Base-by-base conservation (phyloP, 768 basidiomycete genomes). In the Lepiota venenata region DNA sequence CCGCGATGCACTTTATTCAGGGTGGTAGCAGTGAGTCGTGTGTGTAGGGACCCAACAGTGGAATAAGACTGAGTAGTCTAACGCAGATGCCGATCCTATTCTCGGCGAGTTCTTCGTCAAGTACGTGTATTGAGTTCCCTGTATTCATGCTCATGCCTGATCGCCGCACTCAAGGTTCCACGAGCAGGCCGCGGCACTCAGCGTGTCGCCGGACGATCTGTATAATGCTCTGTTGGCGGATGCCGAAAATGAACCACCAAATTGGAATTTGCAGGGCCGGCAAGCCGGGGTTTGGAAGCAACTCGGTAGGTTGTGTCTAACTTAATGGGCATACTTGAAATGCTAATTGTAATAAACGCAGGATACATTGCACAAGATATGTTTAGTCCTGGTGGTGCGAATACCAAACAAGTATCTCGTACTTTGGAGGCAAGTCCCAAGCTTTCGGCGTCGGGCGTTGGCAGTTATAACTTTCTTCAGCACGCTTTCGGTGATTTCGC, bases 31-130 rank as follows among this genome's bases (percentile, higher is more conserved):
- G 83, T 84, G 61, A 54, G 81, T 74, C 21, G 14, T 36, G 43
- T 2, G 5, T 27, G 42, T 18, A 56, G 20, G 16, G 18, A 20
- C 41, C 16, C 9, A 2, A 15, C 8, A 41, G 35, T n/a, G 2
- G 21, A n/a, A 29, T 21, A 36, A 21, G 2, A n/a, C 14, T 52
- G 4, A 48, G 14, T 15, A 15, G 18, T 12, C 12, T 6, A 22
- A 18, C 11, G 14, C 52, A 85, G 83, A 85, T 57, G 84, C 73
- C 1, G 83, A 86, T 60, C 83, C 83, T 0, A 83, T 86, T 37
- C 65, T 86, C 7, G 78, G 75, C 14, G 84, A 86, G 64, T 85
- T 85, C 68, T 80, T 81, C 56, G 81, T 84, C 27, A 85, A 85
- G 81, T 83, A 57, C 14, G 72, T 62, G 6, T 47, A 3, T 29